A percentile compares a stretch with the other conserved stretches of the same genome.
Conservation (phyloP, 2,329 filamentous ascomycete species). For the Coniochaeta hoffmannii region DNA sequence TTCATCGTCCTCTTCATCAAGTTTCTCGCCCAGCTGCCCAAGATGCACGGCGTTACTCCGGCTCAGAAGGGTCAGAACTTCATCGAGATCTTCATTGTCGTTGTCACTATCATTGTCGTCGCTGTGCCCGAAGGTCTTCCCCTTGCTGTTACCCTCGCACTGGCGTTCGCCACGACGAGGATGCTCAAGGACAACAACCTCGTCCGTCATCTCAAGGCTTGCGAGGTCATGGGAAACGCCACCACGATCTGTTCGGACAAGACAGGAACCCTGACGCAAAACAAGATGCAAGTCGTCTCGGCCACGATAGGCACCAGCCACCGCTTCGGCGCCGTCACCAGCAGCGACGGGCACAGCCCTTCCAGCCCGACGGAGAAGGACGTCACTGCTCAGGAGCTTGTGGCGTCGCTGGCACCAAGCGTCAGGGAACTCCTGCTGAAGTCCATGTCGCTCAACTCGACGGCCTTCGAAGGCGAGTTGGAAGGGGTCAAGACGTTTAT, state of each 20-base stretch:
- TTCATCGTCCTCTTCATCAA: conserved; percentile 84
- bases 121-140: conserved; percentile 73
- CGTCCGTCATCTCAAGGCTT: conserved; percentile 68
- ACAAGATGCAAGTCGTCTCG: conserved; percentile 61
- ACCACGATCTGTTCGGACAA: conserved; percentile 65
- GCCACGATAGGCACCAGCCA: conserved; percentile 49
- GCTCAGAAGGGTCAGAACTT: conserved; percentile 74
- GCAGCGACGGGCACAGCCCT: conserved; percentile 14
- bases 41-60: conserved; percentile 43
- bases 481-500: conserved; percentile 60
- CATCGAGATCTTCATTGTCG: conserved; percentile 68
- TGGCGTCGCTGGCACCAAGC: conserved; percentile 33
- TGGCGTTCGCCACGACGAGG: conserved; percentile 69
- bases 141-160: conserved; percentile 67
- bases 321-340: conserved; percentile 39
- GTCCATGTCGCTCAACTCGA: conserved; percentile 61
- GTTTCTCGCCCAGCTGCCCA: conserved; percentile 63
- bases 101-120: conserved; percentile 73
- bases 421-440: conserved; percentile 48
- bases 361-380: conserved; percentile 25
- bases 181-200: conserved; percentile 75
- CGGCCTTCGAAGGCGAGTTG: conserved; percentile 69
- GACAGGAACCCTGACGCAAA: conserved; percentile 60
- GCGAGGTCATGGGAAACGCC: conserved; percentile 76
- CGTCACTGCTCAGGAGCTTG: conserved; percentile 37